Conservation (phyloP, 1,284 basidiomycete species). For the Austroboletus niveus region DNA sequence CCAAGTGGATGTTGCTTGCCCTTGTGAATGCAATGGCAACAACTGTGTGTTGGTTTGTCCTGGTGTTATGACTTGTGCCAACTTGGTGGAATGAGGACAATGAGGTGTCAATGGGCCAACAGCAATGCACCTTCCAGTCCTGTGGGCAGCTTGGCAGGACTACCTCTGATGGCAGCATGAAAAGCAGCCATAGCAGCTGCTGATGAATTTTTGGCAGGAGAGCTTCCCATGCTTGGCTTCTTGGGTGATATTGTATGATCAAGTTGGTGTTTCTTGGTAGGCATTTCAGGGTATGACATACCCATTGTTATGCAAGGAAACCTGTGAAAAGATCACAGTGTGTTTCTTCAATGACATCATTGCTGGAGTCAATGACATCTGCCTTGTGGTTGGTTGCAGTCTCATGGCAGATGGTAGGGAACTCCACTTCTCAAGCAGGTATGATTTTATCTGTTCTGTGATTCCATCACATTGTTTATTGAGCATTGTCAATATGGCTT, state of each 20-base stretch:
- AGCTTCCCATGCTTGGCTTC: constrained; percentile 9
- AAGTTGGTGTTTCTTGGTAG: constrained; percentile 29
- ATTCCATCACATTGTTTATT: constrained; percentile 28
- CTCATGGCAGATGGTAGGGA: background rate
- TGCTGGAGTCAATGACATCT: background rate
- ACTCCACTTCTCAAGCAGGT: constrained; percentile 6
- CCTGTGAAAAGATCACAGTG: constrained; percentile 13
- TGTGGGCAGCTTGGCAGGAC: constrained; percentile 1
- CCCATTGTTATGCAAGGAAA: background rate
- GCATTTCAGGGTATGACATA: constrained; percentile 23
- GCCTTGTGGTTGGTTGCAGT: background rate
- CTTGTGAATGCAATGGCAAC: constrained; percentile 14
- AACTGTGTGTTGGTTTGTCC: constrained; percentile 3
- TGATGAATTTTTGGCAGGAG: constrained; percentile 10
- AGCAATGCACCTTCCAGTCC: constrained; percentile 6
- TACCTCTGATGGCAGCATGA: constrained; percentile 15
- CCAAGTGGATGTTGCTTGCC: constrained; percentile 6
- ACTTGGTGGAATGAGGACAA: constrained; percentile 3
- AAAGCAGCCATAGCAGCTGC: constrained; percentile 18
- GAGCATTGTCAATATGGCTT: constrained; percentile 18
- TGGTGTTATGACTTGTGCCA: background rate
- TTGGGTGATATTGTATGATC: constrained; percentile 4
- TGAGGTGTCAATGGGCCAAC: constrained; percentile 23
- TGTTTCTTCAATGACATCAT: constrained; percentile 26
- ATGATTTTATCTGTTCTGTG: constrained; percentile 23